Percentiles rank a stretch among this genome's conserved stretches.
These are phyloP conservation scores for Claviceps humidiphila DNA, from an alignment of 2,329 filamentous ascomycete species.

Conservation along the genomic window DNA sequence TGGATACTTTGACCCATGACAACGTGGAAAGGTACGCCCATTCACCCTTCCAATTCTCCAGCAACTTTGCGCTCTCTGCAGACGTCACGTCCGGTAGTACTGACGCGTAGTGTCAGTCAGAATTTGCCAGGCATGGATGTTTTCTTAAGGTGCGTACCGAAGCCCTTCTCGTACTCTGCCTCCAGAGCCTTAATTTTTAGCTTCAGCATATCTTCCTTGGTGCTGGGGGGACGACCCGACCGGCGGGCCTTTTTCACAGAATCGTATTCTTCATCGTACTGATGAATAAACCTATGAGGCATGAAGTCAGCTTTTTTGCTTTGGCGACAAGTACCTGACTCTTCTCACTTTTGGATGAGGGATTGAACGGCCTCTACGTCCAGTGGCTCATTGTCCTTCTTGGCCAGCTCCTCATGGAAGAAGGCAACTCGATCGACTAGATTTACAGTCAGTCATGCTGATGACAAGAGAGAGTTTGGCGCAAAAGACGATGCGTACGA, in stretches of 20 bases:
- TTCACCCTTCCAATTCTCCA: constrained; percentile 67
- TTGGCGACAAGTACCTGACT: background rate
- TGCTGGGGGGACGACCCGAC: constrained; percentile 64
- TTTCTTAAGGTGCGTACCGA: constrained; percentile 42
- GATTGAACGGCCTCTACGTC: constrained; percentile 44
- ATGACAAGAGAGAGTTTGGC: background rate
- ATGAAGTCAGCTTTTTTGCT: constrained; percentile 13
- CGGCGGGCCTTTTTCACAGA: constrained; percentile 55
- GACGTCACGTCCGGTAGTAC: constrained; percentile 64
- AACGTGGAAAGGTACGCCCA: constrained; percentile 71
- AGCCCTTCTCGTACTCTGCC: constrained; percentile 72
- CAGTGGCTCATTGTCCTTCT: constrained; percentile 34
- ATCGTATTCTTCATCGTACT: constrained; percentile 58
- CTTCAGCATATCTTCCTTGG: constrained; percentile 64
- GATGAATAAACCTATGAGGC: constrained; percentile 43
- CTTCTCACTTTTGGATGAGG: constrained; percentile 45
- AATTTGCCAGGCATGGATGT: background rate
- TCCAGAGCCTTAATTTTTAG: constrained; percentile 57
- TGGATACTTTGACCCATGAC: constrained; percentile 62
- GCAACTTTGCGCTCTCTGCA: constrained; percentile 46
- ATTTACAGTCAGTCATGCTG: constrained; percentile 5
- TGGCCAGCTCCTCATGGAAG: constrained; percentile 54
- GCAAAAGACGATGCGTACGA: constrained; percentile 31
- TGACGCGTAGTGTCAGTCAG: constrained; percentile 16
- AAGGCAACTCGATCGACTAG: constrained; percentile 33